Evolutionary conservation across 768 basidiomycete genomes (phyloP), one percentile per base, ranked within the genome.

Genomic region (Krasilnikovozyma curviuscula): DNA sequence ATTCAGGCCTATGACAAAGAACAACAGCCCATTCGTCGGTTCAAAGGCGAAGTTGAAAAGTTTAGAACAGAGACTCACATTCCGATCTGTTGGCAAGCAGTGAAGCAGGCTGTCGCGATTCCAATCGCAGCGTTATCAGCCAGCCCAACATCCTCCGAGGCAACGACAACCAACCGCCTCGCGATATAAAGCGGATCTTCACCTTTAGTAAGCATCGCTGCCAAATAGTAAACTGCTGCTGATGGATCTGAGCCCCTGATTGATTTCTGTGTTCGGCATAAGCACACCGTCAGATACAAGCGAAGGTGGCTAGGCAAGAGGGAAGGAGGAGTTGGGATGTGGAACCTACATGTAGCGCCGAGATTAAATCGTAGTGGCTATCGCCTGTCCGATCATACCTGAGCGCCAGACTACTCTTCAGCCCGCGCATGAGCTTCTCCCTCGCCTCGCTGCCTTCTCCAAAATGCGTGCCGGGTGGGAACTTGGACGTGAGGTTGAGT

Each of bases 151-250:
- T 88, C 84, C 62, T 88, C 84, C 54, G 80, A 81, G 2, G 84
- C 83, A 55, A 80, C 76, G 7, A 83, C 79, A 4, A 80, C 69
- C 68, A 83, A 73, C 46, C 81, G 69, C 30, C 81, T 69, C 6
- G 76, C 78, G 49, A 84, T 71, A 39, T 64, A 86, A 40, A 83
- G 56, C 3, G 83, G 80, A 62, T 86, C 83, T 61, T 84, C 83
- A 18, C 82, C 83, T 24, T 73, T 78, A 30, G 68, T 71, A 29
- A 84, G 67, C 83, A 84, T 84, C 42, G 81, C 72, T 9, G 83
- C 82, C 19, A 88, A 69, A 82, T 83, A 88, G 61, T 86, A 88
- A 68, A 85, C 66, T 6, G 83, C 83, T 0, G 82, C 84, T 56
- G 70, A 70, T 6, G 75, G 75, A 53, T 84, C 75, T 47, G 76